A percentile compares a stretch with the other conserved stretches of the same genome.
These are phyloP conservation scores for Xylaria intraflava DNA, from an alignment of 495 filamentous ascomycete genomes.

Conservation along the genomic window DNA sequence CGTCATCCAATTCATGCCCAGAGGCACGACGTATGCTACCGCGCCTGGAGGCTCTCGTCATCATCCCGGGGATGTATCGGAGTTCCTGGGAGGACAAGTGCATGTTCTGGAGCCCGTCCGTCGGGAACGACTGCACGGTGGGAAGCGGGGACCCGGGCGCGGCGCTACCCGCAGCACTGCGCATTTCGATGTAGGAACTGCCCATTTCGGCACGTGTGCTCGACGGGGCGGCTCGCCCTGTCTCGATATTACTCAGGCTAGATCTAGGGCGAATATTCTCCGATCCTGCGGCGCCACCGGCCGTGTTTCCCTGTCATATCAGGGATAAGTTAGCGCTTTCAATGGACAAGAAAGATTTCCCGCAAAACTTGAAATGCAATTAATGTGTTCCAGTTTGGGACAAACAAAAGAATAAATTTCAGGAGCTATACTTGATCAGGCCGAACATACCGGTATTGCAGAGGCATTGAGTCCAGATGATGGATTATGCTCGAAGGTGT, in stretches of 20 bases:
- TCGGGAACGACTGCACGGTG: constrained; percentile 12
- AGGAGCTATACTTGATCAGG: background rate
- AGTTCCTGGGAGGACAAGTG: constrained; percentile 55
- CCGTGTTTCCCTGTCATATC: constrained; percentile 22
- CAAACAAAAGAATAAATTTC: too few species aligned
- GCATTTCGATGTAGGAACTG: constrained; percentile 14
- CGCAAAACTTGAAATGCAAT: background rate
- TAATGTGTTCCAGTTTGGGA: background rate
- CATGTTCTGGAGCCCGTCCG: constrained; percentile 20
- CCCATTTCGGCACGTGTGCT: constrained; percentile 21
- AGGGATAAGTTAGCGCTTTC: constrained; percentile 4
- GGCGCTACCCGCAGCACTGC: background rate
- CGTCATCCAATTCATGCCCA: constrained; percentile 33
- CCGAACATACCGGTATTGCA: constrained; percentile 3
- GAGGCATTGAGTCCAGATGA: background rate
- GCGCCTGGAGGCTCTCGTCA: constrained; percentile 52
- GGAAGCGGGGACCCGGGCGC: background rate
- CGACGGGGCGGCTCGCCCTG: constrained; percentile 10
- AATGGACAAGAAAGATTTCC: background rate
- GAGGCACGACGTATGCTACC: constrained; percentile 39
- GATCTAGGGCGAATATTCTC: constrained; percentile 20
- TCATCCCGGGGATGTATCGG: constrained; percentile 64
- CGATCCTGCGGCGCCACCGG: constrained; percentile 9
- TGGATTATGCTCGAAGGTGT: constrained; percentile 15
- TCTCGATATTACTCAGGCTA: constrained; percentile 8